Base-by-base conservation (phyloP, 2,329 filamentous ascomycete genomes). In the Huntiella moniliformis region DNA sequence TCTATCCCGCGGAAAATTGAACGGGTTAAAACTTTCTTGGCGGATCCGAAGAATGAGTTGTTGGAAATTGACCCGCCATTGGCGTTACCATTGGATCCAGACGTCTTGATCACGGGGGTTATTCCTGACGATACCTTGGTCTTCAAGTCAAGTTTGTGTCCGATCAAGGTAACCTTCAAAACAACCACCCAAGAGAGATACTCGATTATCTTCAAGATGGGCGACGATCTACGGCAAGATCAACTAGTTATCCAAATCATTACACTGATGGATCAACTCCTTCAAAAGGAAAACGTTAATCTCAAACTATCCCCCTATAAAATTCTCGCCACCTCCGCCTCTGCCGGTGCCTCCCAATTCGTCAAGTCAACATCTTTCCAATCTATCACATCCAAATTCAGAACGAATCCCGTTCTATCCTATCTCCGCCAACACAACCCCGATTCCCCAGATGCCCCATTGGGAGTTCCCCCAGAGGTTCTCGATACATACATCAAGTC, bases 191-290 rank as follows among this genome's bases (percentile, higher is more conserved):
- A 82, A 5, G 72, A 71, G 35, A 81, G 79, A 50, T 98, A 96
- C 57, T 81, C 88, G 7, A 82, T 98, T 52, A 81, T 96, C 45
- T 98, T 98, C 73, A 98, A 98, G 61, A 86, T 86, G 1, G 91
- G 91, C 33, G 91, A 98, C 58, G 91, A 98, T 58, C 68, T 98
- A 44, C 82, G 91, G 11, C 91, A 98, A 61, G 91, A 98, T 57
- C 91, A 98, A 58, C 74, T 98, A 2, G 88, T 98, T 33, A 92
- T 98, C 46, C 91, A 77, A 56, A 96, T 96, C 56, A 95, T 98
- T 59, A 93, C 85, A 0, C 71, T 98, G 12, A 98, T 98, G 91
- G 91, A 98, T 56, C 83, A 88, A 49, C 74, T 98, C 1, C 71
- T 98, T 4, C 83, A 84, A 50, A 95, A 96, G 57, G 91, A 98